A percentile compares a stretch with the other conserved stretches of the same genome.
Evolutionary conservation across 208 protist species (phyloP).

Genomic region (Sergeia podlipaevii): DNA sequence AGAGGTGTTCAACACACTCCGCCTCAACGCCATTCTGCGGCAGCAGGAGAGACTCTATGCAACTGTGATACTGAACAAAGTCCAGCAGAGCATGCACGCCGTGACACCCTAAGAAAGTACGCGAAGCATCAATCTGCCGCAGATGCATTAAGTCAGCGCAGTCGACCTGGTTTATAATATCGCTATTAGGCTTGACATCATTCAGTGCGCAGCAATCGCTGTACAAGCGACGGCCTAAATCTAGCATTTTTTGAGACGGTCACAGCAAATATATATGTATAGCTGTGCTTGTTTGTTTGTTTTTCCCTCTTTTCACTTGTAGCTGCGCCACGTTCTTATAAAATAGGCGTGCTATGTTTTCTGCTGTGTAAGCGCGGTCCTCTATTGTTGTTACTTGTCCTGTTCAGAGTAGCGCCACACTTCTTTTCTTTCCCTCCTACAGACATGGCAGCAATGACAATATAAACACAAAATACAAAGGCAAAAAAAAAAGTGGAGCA

Average conservation of each 20-base stretch:
- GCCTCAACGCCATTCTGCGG: conserved; percentile 61
- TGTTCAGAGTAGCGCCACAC: no score
- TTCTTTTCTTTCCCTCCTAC: no score
- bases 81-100: conserved; percentile 70
- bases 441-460: no score
- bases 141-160: conserved; percentile 48
- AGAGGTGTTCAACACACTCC: conserved; percentile 58
- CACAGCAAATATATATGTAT: no score
- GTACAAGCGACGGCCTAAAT: conserved; percentile 30
- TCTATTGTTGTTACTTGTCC: no score
- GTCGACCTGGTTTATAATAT: conserved; percentile 52
- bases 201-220: conserved; percentile 58
- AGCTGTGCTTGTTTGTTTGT: no score
- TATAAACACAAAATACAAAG: no score
- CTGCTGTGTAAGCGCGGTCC: no score
- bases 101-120: conserved; percentile 69
- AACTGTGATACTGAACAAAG: conserved; percentile 54
- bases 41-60: conserved; percentile 50
- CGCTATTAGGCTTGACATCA: conserved; percentile 59
- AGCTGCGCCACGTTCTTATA: no score
- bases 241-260: background rate
- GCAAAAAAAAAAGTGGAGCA: no score
- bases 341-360: no score
- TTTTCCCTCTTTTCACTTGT: no score
- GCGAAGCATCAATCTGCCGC: conserved; percentile 51